These are phyloP conservation scores for Aurantiochytrium sp. DNA, from an alignment of 108 stramenopile species.

Conservation along the genomic window DNA sequence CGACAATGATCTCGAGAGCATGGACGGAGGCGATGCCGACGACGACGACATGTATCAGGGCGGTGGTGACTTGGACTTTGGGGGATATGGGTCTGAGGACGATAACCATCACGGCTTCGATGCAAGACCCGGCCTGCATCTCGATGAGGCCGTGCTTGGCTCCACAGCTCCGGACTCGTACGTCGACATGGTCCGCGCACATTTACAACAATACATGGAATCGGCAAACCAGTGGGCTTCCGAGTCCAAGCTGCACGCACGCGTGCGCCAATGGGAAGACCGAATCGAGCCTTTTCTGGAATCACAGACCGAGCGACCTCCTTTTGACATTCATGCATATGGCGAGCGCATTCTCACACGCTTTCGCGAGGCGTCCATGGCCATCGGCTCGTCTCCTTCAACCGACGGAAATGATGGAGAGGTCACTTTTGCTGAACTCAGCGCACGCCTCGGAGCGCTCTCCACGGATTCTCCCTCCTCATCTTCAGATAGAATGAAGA, in stretches of 20 bases:
- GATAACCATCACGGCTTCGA: background rate
- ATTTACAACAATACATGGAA: conserved; percentile 72
- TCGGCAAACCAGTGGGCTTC: conserved; percentile 80
- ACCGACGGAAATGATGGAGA: background rate
- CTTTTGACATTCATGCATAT: conserved; percentile 81
- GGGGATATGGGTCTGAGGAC: background rate
- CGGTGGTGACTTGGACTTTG: background rate
- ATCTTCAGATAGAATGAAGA: background rate
- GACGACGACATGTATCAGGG: conserved; percentile 18
- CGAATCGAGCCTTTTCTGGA: conserved; percentile 73
- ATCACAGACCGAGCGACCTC: conserved; percentile 70
- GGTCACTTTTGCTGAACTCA: background rate
- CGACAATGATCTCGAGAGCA: conserved; percentile 39
- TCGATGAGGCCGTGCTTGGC: background rate
- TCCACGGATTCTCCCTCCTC: background rate
- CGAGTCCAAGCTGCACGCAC: conserved; percentile 72
- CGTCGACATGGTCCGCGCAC: conserved; percentile 81
- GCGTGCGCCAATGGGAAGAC: conserved; percentile 76
- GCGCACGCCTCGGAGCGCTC: background rate
- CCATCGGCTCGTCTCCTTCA: background rate
- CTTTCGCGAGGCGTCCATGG: background rate
- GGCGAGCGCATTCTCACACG: conserved; percentile 52
- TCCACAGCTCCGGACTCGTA: conserved; percentile 31
- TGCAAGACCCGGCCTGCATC: background rate
- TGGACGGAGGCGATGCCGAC: conserved; percentile 44